Evolutionary conservation across 371 early-diverging fungal genomes (phyloP).

Genomic region (Saksenaea vasiformis): DNA sequence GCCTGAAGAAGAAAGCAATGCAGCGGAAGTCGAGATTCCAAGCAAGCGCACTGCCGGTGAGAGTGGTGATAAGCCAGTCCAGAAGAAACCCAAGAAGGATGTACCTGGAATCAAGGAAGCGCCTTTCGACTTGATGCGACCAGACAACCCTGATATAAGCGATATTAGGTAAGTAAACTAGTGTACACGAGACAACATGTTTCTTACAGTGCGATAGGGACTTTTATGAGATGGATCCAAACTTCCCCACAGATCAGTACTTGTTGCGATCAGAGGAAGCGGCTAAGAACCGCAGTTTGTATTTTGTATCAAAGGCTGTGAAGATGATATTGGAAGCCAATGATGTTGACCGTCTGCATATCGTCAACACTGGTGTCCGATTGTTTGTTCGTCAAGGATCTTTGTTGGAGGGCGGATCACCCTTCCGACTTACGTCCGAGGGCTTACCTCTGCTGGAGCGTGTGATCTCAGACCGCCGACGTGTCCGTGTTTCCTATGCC

Average conservation of each 20-base stretch:
- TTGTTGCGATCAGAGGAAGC: conserved; percentile 76
- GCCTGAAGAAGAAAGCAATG: conserved; percentile 4
- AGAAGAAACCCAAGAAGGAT: conserved; percentile 48
- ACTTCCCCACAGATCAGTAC: conserved; percentile 81
- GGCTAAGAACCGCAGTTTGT: conserved; percentile 73
- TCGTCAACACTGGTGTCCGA: conserved; percentile 90
- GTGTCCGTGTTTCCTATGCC: conserved; percentile 49
- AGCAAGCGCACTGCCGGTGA: conserved; percentile 19
- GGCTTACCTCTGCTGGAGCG: conserved; percentile 72
- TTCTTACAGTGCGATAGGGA: conserved; percentile 21
- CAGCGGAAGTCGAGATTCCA: conserved; percentile 17
- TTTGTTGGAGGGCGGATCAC: conserved; percentile 55
- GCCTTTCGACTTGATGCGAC: conserved; percentile 73
- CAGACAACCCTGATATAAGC: conserved; percentile 58
- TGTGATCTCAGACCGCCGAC: conserved; percentile 51
- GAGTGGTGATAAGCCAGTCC: conserved; percentile 15
- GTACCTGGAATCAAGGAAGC: conserved; percentile 68
- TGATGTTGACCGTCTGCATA: conserved; percentile 70
- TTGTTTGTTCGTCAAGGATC: conserved; percentile 78
- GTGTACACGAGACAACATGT: neutral
- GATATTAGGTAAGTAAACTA: conserved; percentile 39
- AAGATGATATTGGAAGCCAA: conserved; percentile 68
- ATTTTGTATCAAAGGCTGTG: conserved; percentile 79
- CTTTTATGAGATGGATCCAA: conserved; percentile 71
- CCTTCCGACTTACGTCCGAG: conserved; percentile 80